Conservation (phyloP, 2,329 filamentous ascomycete genomes). For the Dothiorella sarmentorum region DNA sequence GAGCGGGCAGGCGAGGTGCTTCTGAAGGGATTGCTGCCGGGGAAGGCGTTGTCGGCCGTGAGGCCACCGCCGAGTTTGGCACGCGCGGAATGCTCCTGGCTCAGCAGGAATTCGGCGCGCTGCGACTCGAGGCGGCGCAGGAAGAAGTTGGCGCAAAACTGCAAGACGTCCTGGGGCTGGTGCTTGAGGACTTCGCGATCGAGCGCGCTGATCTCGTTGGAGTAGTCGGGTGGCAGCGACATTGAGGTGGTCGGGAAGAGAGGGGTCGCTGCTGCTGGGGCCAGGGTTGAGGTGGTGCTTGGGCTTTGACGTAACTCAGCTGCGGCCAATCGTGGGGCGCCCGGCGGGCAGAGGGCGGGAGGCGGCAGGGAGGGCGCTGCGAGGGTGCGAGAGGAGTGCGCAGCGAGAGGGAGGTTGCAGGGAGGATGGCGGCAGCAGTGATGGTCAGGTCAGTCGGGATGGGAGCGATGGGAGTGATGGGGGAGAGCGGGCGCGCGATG, state of each 20-base stretch:
- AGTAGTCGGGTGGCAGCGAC: constrained; percentile 42
- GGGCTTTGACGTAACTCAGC: constrained; percentile 18
- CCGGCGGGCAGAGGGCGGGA: constrained; percentile 7
- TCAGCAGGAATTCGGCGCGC: constrained; percentile 55
- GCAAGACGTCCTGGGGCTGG: constrained; percentile 61
- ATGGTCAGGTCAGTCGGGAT: constrained; percentile 5
- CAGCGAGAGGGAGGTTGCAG: neutral
- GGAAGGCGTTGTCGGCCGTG: constrained; percentile 72
- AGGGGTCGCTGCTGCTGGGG: constrained; percentile 18
- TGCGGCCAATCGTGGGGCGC: constrained; percentile 12
- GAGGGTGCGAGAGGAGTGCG: neutral
- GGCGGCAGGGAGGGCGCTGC: neutral
- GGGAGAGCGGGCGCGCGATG: constrained; percentile 14
- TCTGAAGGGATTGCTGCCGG: constrained; percentile 71
- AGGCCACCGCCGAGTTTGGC: constrained; percentile 32
- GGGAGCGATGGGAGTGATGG: constrained; percentile 16
- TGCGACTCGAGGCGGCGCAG: constrained; percentile 62
- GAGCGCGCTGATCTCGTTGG: constrained; percentile 61
- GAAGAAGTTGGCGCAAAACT: constrained; percentile 70
- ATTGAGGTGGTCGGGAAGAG: constrained; percentile 23
- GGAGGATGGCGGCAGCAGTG: neutral
- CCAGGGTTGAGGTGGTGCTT: constrained; percentile 17
- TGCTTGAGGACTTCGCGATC: constrained; percentile 58
- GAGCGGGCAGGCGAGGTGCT: constrained; percentile 37
- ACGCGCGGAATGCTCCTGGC: constrained; percentile 42